Conservation (phyloP, 371 early-diverging fungal species). For the Circinella umbellata region DNA sequence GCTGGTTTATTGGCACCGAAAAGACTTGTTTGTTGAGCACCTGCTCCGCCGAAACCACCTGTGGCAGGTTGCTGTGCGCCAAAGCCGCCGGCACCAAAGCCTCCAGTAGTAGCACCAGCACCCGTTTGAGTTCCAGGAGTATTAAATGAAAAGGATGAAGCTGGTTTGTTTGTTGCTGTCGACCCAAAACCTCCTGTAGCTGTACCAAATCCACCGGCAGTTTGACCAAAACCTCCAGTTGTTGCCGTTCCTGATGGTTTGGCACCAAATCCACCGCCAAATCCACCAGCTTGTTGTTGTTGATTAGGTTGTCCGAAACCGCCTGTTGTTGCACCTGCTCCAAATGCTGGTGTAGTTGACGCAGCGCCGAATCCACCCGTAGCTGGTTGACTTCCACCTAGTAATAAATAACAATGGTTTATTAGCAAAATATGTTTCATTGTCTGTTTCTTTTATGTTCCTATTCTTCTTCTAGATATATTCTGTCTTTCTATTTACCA, state of each 20-base stretch:
- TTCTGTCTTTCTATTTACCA: conserved; percentile 24
- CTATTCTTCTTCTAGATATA: too few species aligned
- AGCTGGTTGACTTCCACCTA: conserved; percentile 9
- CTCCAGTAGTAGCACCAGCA: conserved; percentile 26
- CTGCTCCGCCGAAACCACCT: conserved; percentile 33
- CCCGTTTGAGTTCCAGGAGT: conserved; percentile 18
- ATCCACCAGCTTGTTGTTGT: conserved; percentile 12
- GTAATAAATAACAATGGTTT: too few species aligned
- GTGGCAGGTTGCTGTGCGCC: conserved; percentile 24
- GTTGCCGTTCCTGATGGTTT: conserved; percentile 37
- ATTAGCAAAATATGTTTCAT: too few species aligned
- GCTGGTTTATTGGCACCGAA: conserved; percentile 49
- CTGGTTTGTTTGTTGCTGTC: conserved; percentile 52
- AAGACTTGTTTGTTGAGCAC: conserved; percentile 34
- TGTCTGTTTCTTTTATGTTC: too few species aligned
- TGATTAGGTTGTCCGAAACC: conserved; percentile 34
- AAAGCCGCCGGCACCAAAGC: conserved; percentile 12
- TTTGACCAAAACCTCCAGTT: conserved; percentile 30
- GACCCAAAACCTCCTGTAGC: conserved; percentile 50
- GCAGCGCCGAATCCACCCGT: conserved; percentile 46
- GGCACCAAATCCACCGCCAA: conserved; percentile 36
- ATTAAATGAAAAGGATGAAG: conserved; percentile 46
- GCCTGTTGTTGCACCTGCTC: conserved; percentile 15
- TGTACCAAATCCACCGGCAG: conserved; percentile 45
- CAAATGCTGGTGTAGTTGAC: conserved; percentile 22